Base-by-base conservation (phyloP, 2,329 filamentous ascomycete species). In the Dothistroma pini region DNA sequence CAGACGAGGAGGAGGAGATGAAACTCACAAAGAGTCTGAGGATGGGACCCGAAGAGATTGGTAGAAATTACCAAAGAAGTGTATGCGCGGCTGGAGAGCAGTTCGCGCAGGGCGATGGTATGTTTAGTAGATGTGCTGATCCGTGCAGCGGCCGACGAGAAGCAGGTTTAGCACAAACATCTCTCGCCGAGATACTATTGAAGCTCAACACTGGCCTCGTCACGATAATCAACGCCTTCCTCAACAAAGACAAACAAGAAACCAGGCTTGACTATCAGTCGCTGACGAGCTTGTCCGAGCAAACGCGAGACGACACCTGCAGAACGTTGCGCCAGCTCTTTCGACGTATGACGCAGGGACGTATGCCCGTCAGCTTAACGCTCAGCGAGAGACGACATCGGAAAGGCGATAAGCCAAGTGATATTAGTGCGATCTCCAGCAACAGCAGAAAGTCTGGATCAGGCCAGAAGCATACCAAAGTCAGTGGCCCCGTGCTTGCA, bases 191-290 rank as follows among this genome's bases (percentile, higher is more conserved):
- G 62, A 77, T 78, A 19, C 65, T 81, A 25, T 73, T 80, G 59
- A 78, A 74, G 62, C 69, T 81, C 31, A 81, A 81, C 62, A 78
- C 77, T 19, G 78, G 79, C 44, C 75, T 81, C 5, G 77, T 81
- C 8, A 68, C 70, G 59, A 79, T 81, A 65, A 80, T 81, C 56
- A 71, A 77, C 21, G 69, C 76, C 2, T 80, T 80, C 58, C 65
- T 80, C 41, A 70, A 74, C 29, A 70, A 72, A 60, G 74, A 76
- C 58, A 75, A 74, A 58, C 63, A 68, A 44, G 64, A 67, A 31
- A 47, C 60, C 4, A 48, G 66, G 21, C 67, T 80, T 21, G 78
- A 81, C 70, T 81, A 79, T 66, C 74, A 71, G 50, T 76, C 75
- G 1, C 66, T 81, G 51, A 79, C 75, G n/a, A 72, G 70, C 55